A percentile compares a stretch with the other conserved stretches of the same genome.
Conservation (phyloP, 257 asterid genomes). For the Solanum sitiens region DNA sequence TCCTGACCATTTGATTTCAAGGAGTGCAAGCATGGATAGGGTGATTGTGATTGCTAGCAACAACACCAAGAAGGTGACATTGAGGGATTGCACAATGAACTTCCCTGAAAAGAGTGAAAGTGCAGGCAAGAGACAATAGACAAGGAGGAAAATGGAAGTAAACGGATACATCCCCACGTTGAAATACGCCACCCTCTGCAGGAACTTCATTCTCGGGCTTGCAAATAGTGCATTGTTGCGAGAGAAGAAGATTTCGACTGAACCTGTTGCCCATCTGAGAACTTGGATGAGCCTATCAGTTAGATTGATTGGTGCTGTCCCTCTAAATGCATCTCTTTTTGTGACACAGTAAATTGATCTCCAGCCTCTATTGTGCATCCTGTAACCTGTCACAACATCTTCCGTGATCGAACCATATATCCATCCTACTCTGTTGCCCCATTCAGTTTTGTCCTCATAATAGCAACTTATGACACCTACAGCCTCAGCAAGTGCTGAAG, state of each 20-base stretch:
- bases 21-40: constrained; percentile 62
- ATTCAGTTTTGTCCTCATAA: constrained; percentile 83
- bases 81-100: constrained; percentile 73
- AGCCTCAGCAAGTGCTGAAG: constrained; percentile 68
- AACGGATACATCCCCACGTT: constrained; percentile 88
- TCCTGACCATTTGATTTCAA: constrained; percentile 85
- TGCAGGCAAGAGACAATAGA: constrained; percentile 76
- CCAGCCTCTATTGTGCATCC: constrained; percentile 96
- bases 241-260: constrained; percentile 89
- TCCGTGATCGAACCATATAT: constrained; percentile 89
- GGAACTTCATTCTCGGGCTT: constrained; percentile 67
- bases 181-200: constrained; percentile 80
- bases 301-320: constrained; percentile 88
- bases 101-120: constrained; percentile 81
- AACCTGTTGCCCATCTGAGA: constrained; percentile 95
- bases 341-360: constrained; percentile 80
- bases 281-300: constrained; percentile 84
- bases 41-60: constrained; percentile 53
- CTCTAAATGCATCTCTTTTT: constrained; percentile 77
- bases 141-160: constrained; percentile 71
- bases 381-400: constrained; percentile 81
- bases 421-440: constrained; percentile 95
- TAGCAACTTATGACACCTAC: constrained; percentile 76
- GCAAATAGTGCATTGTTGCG: constrained; percentile 76
- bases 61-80: constrained; percentile 44